Evolutionary conservation across 768 basidiomycete genomes (phyloP).

Genomic region (Tricholomella constricta): DNA sequence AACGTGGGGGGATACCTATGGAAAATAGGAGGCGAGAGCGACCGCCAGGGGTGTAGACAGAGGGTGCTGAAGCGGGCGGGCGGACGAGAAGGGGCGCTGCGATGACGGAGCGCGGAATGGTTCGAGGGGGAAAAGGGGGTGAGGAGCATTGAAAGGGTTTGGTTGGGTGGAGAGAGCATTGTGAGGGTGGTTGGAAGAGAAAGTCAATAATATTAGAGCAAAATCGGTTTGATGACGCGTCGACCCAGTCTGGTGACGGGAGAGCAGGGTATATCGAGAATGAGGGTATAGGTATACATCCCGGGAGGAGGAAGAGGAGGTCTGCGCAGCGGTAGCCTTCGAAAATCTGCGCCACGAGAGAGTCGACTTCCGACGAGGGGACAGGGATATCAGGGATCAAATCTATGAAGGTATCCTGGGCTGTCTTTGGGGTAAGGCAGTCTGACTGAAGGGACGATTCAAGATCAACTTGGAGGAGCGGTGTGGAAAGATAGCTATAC

Average conservation of each 20-base stretch:
- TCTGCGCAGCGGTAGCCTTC: slow-evolving; percentile 72
- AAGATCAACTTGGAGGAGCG: slow-evolving; percentile 42
- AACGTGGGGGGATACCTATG: slow-evolving; percentile 57
- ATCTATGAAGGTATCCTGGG: slow-evolving; percentile 22
- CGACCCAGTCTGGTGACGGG: slow-evolving; percentile 68
- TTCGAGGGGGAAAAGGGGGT: slow-evolving; percentile 18
- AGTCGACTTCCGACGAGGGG: slow-evolving; percentile 46
- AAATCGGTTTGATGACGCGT: slow-evolving; percentile 48
- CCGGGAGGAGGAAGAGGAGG: slow-evolving; percentile 69
- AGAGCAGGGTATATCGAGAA: slow-evolving; percentile 55
- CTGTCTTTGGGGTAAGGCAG: slow-evolving; percentile 11
- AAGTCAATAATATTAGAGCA: slow-evolving; percentile 43
- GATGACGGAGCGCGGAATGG: slow-evolving; percentile 39
- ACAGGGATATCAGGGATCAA: slow-evolving; percentile 58
- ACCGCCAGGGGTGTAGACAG: slow-evolving; percentile 54
- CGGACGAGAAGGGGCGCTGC: slow-evolving; percentile 74
- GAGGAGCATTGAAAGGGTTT: slow-evolving; percentile 37
- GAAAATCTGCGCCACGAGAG: slow-evolving; percentile 65
- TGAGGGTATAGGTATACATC: slow-evolving; percentile 75
- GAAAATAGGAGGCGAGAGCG: slow-evolving; percentile 54
- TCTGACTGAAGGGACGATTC: slow-evolving; percentile 19
- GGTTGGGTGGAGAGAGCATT: slow-evolving; percentile 39
- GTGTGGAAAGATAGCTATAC: slow-evolving; percentile 72
- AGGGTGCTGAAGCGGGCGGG: slow-evolving; percentile 40
- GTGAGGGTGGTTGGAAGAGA: slow-evolving; percentile 34